Percentiles rank a stretch among this genome's conserved stretches.
Evolutionary conservation across 23 red algal species (phyloP).

Genomic region (Gracilaria domingensis): DNA sequence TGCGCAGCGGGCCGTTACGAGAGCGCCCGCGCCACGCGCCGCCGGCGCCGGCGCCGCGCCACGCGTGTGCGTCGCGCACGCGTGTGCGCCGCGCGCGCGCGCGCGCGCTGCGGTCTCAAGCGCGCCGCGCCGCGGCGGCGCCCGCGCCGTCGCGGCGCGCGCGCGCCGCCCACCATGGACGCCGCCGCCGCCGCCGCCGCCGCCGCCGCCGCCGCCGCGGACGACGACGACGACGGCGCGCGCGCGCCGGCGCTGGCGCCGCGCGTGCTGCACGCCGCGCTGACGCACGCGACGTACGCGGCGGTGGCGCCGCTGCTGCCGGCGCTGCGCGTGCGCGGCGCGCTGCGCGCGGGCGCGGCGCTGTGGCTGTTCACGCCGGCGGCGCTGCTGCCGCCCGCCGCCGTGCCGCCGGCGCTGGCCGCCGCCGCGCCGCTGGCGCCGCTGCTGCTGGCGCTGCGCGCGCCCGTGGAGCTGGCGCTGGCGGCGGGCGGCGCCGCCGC

Average conservation of each 20-base stretch:
- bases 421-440: background rate
- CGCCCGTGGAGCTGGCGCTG: background rate
- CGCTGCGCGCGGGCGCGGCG: background rate
- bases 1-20: too few relatives aligned
- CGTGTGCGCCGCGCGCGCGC: too few relatives aligned
- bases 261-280: conserved; percentile 15
- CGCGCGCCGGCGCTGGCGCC: background rate
- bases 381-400: background rate
- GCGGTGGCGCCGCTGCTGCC: background rate
- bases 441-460: conserved; percentile 10
- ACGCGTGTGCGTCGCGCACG: too few relatives aligned
- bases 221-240: background rate
- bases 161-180: too few relatives aligned
- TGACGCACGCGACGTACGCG: conserved; percentile 21
- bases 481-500: background rate
- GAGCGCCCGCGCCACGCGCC: too few relatives aligned
- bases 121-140: too few relatives aligned
- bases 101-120: too few relatives aligned
- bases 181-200: background rate
- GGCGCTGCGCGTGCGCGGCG: background rate
- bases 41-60: background rate
- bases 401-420: background rate
- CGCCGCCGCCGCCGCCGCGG: background rate
- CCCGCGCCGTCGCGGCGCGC: too few relatives aligned
- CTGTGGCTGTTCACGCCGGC: background rate